A percentile compares a stretch with the other conserved stretches of the same genome.
phyloP scores from a whole-genome alignment of 2,329 filamentous ascomycete genomes.

The Diaporthe longicolla region DNA sequence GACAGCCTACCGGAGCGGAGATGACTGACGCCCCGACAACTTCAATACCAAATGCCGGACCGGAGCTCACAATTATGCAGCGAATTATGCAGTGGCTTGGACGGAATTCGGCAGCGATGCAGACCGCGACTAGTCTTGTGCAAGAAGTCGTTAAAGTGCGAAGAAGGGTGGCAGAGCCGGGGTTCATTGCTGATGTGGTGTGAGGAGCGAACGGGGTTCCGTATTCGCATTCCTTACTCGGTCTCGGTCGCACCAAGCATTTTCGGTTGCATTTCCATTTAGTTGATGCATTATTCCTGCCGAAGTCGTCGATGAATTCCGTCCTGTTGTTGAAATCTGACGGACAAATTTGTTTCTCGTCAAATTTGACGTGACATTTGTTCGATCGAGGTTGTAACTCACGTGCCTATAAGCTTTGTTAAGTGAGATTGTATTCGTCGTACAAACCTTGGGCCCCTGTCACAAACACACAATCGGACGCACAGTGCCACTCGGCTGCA shows the following conservation, averaged over 20 bases:
- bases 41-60: background rate
- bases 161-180: background rate
- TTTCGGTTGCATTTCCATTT: constrained; percentile 4
- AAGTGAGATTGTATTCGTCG: background rate
- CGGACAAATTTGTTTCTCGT: background rate
- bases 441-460: background rate
- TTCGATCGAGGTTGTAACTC: background rate
- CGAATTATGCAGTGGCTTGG: constrained; percentile 24
- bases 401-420: background rate
- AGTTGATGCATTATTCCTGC: constrained; percentile 9
- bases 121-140: constrained; percentile 8
- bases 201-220: constrained; percentile 8
- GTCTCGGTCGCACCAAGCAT: constrained; percentile 12
- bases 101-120: constrained; percentile 7
- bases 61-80: constrained; percentile 21
- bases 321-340: background rate
- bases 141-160: background rate
- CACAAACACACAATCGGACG: background rate
- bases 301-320: background rate
- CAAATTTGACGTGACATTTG: constrained; percentile 6
- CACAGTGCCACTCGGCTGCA: constrained; percentile 3
- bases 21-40: background rate
- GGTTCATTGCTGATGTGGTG: constrained; percentile 2
- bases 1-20: background rate
- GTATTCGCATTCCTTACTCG: constrained; percentile 25